Evolutionary conservation across 2,329 filamentous ascomycete species (phyloP).

Genomic region (Metarhizium guizhouense): DNA sequence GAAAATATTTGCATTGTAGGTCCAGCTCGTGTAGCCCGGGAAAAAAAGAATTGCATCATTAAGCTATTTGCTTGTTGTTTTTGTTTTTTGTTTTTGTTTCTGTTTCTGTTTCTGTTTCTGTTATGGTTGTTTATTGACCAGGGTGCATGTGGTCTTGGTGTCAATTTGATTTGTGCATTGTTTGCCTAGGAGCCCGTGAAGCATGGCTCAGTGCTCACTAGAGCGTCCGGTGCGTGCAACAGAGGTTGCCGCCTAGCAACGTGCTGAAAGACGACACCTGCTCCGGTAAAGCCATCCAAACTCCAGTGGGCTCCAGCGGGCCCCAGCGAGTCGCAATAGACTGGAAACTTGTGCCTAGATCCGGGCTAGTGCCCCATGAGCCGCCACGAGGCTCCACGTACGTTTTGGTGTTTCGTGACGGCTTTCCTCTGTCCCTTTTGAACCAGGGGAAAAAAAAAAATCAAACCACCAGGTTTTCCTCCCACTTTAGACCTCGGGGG

Average conservation of each 20-base stretch:
- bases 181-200: not conserved
- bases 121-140: not conserved
- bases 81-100: not conserved
- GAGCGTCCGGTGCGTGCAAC: not conserved
- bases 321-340: not conserved
- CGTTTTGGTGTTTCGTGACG: not conserved
- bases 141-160: not conserved
- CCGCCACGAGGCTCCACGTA: not conserved
- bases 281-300: not conserved
- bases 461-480: not conserved
- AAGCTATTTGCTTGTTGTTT: not conserved
- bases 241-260: not conserved
- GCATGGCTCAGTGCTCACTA: not conserved
- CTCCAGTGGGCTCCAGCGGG: not conserved
- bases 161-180: not conserved
- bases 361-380: not conserved
- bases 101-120: not conserved
- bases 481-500: not conserved
- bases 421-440: too few species aligned
- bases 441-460: not conserved
- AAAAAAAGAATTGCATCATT: too few species aligned
- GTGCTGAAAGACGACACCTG: not conserved
- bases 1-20: too few species aligned
- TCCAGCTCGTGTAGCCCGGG: too few species aligned
- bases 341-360: not conserved